A percentile compares a stretch with the other conserved stretches of the same genome.
phyloP scores from a whole-genome alignment of 345 rosid genomes.

The Linum lewisii region DNA sequence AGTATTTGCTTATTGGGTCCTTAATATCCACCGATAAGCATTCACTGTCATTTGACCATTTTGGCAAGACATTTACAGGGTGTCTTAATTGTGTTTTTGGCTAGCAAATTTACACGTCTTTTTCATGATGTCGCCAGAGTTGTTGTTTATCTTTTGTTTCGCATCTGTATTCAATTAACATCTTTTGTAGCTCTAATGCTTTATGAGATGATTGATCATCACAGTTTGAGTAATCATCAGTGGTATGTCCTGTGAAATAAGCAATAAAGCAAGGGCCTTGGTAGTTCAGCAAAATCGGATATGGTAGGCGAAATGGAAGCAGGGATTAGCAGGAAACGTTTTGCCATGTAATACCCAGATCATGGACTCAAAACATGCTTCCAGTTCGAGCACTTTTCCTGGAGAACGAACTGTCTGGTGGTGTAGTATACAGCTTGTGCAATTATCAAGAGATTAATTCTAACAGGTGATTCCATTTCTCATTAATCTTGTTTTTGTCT shows the following conservation, averaged over 20 bases:
- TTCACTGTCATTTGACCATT: neutral
- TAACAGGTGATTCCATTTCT: neutral
- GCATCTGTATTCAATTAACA: neutral
- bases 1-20: neutral
- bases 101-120: neutral
- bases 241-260: too few relatives aligned
- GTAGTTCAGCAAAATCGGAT: too few relatives aligned
- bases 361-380: too few relatives aligned
- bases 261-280: too few relatives aligned
- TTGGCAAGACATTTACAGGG: neutral
- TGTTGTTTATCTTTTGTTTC: neutral
- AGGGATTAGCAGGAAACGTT: too few relatives aligned
- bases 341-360: too few relatives aligned
- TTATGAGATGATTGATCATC: neutral
- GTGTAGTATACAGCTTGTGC: too few relatives aligned
- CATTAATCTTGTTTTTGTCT: neutral
- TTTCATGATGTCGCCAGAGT: neutral
- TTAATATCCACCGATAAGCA: neutral
- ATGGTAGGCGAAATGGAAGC: too few relatives aligned
- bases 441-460: neutral
- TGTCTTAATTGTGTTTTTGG: neutral
- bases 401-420: too few relatives aligned
- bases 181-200: too few relatives aligned
- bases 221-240: too few relatives aligned
- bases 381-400: too few relatives aligned